phyloP scores from a whole-genome alignment of 495 filamentous ascomycete species.

The Apodospora peruviana region DNA sequence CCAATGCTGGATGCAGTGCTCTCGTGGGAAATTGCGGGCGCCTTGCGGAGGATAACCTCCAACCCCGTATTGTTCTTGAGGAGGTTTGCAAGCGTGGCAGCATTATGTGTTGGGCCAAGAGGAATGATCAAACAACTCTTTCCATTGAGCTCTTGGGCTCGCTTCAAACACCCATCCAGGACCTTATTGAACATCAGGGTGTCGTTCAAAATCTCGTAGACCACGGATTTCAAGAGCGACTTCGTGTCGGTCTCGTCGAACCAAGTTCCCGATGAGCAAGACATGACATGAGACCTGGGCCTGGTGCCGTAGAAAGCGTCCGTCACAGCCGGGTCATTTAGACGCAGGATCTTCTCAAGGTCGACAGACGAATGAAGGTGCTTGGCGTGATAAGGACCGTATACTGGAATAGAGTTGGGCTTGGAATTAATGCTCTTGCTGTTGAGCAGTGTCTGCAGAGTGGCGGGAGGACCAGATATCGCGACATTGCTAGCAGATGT shows the following conservation, averaged over 20 bases:
- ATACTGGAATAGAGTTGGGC: conserved; percentile 61
- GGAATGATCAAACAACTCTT: conserved; percentile 47
- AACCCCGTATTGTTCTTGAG: conserved; percentile 34
- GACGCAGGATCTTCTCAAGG: conserved; percentile 53
- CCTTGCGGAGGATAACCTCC: conserved; percentile 33
- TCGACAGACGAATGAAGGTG: conserved; percentile 63
- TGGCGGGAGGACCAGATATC: conserved; percentile 71
- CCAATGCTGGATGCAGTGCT: conserved; percentile 28
- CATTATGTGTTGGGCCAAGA: conserved; percentile 45
- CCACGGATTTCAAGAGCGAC: conserved; percentile 44
- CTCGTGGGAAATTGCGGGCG: conserved; percentile 28
- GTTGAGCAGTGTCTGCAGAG: conserved; percentile 53
- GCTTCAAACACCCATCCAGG: conserved; percentile 46
- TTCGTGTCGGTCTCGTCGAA: conserved; percentile 42
- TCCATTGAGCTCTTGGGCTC: conserved; percentile 30
- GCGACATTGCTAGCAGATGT: conserved; percentile 63
- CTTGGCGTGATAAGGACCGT: conserved; percentile 74
- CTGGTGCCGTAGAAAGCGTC: conserved; percentile 39
- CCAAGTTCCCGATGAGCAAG: conserved; percentile 46
- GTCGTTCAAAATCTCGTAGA: conserved; percentile 55
- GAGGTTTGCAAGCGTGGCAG: conserved; percentile 34
- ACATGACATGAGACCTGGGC: conserved; percentile 53
- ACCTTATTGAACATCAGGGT: conserved; percentile 54
- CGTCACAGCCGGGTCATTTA: conserved; percentile 30
- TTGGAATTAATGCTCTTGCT: conserved; percentile 49